A percentile compares a stretch with the other conserved stretches of the same genome.
Evolutionary conservation across 2,329 filamentous ascomycete genomes (phyloP).

Genomic region (Arthrobotrys conoides): DNA sequence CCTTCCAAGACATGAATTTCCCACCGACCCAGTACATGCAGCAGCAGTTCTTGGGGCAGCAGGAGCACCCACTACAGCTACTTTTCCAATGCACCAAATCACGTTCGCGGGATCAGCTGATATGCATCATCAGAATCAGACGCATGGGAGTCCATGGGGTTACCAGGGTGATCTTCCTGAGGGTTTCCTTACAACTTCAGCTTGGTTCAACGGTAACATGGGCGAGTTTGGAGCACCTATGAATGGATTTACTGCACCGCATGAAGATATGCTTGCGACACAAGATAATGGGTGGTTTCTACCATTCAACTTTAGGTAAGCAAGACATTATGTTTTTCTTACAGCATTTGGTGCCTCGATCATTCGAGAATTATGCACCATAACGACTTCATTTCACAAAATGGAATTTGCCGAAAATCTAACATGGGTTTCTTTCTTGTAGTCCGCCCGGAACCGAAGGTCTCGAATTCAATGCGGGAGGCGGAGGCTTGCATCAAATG

Average conservation of each 20-base stretch:
- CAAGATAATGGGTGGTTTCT: conserved; percentile 59
- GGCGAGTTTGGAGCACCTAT: conserved; percentile 53
- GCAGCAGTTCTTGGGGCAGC: conserved; percentile 8
- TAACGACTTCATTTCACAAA: conserved; percentile 20
- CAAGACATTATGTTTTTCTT: conserved; percentile 14
- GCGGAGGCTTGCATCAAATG: conserved; percentile 57
- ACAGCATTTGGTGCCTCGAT: conserved; percentile 19
- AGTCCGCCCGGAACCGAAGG: conserved; percentile 59
- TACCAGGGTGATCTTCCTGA: conserved; percentile 57
- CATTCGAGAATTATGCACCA: conserved; percentile 1
- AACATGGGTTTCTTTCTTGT: conserved; percentile 20
- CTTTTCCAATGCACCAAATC: conserved; percentile 56
- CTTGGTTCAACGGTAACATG: conserved; percentile 44
- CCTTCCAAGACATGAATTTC: conserved; percentile 56
- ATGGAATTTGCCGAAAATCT: conserved; percentile 39
- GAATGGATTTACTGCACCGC: conserved; percentile 57
- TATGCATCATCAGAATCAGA: conserved; percentile 40
- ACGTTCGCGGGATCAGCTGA: conserved; percentile 50
- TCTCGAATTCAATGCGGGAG: conserved; percentile 59
- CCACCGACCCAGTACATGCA: conserved; percentile 37
- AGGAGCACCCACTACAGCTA: conserved; percentile 21
- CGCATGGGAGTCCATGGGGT: conserved; percentile 44
- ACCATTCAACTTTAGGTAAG: conserved; percentile 60
- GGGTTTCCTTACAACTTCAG: conserved; percentile 38
- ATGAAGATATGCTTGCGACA: conserved; percentile 55